Evolutionary conservation across 106 monocot species (phyloP).

Genomic region (Acorus calamus): DNA sequence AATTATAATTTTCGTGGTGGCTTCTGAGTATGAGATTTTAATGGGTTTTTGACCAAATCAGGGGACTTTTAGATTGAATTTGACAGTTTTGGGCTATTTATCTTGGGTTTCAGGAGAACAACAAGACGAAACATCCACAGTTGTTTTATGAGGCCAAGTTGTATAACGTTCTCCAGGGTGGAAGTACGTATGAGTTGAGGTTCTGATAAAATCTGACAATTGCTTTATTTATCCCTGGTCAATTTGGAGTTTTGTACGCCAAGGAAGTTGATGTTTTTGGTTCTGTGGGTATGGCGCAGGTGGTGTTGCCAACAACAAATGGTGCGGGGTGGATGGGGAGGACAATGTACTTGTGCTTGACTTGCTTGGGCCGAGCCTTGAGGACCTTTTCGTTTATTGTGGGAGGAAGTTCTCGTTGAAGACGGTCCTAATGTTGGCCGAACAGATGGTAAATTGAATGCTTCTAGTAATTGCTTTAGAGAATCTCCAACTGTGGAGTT

Average conservation of each 20-base stretch:
- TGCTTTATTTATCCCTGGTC: too few relatives aligned
- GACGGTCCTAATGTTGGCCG: conserved; percentile 91
- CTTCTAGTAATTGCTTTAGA: background rate
- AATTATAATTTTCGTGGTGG: too few relatives aligned
- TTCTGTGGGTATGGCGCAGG: conserved; percentile 32
- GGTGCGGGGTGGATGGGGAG: conserved; percentile 82
- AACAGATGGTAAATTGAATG: conserved; percentile 74
- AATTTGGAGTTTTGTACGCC: too few relatives aligned
- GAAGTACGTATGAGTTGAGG: conserved; percentile 35
- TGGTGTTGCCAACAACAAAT: conserved; percentile 79
- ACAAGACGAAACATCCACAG: conserved; percentile 84
- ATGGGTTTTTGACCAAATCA: too few relatives aligned
- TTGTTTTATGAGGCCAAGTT: conserved; percentile 93
- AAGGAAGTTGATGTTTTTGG: background rate
- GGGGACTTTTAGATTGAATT: too few relatives aligned
- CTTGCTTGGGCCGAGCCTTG: conserved; percentile 90
- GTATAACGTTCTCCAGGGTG: conserved; percentile 86
- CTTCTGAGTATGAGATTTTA: too few relatives aligned
- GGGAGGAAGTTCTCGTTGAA: conserved; percentile 81
- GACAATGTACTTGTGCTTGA: conserved; percentile 86
- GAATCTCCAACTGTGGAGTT: too few relatives aligned
- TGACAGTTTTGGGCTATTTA: background rate
- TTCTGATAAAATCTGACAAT: too few relatives aligned
- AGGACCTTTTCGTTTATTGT: conserved; percentile 89
- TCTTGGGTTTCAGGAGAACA: conserved; percentile 54